Evolutionary conservation across 2,329 filamentous ascomycete species (phyloP).

Genomic region (Claviceps pusilla): DNA sequence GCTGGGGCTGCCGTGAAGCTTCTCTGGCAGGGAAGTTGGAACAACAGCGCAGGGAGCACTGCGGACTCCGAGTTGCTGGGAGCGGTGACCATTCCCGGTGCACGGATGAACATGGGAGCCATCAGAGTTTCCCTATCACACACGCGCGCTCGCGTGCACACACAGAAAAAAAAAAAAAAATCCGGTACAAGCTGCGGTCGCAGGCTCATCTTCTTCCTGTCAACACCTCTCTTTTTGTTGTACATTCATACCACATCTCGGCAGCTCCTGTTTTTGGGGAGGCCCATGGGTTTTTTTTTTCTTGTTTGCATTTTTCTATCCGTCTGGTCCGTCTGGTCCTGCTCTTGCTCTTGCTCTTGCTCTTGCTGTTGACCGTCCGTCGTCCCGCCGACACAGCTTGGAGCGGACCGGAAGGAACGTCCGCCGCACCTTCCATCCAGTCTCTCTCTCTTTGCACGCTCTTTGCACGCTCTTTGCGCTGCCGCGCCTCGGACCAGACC

Average conservation of each 20-base stretch:
- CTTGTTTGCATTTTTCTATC: too few species aligned
- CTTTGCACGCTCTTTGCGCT: neutral
- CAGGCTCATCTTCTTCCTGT: neutral
- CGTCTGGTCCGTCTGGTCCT: too few species aligned
- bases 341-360: too few species aligned
- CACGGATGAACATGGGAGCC: neutral
- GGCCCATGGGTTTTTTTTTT: too few species aligned
- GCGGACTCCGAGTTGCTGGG: too few species aligned
- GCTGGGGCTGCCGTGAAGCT: neutral
- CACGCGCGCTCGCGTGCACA: neutral
- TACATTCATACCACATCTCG: neutral
- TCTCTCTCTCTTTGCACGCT: neutral
- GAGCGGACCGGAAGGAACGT: constrained; percentile 1
- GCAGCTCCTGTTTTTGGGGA: neutral
- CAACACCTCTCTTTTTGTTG: neutral
- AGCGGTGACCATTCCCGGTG: neutral
- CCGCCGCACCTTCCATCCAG: neutral
- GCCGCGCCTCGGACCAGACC: neutral
- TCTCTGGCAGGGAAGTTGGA: too few species aligned
- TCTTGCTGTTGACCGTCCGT: neutral
- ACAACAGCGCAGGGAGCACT: too few species aligned
- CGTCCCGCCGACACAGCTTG: neutral
- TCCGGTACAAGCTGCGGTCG: neutral
- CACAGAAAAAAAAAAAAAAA: neutral
- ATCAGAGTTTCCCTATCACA: too few species aligned